Base-by-base conservation (phyloP, 371 early-diverging fungal species). In the Mucor sp. region DNA sequence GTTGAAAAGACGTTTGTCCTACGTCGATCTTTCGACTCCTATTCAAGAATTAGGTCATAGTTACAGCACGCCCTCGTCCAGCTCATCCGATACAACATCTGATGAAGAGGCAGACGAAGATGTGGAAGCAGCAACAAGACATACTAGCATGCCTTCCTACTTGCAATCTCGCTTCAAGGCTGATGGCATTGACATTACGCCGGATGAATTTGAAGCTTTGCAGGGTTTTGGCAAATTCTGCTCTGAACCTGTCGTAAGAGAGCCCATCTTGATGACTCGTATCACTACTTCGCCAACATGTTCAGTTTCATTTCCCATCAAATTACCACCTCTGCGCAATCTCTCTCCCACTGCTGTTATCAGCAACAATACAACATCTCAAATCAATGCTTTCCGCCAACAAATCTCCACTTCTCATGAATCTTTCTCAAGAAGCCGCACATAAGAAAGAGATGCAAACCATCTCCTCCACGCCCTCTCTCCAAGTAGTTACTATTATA, bases 161-260 rank as follows among this genome's bases (percentile, higher is more conserved):
- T 15, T 30, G 9, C 21, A 21, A 50, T 44, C 37, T 19, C 58
- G 59, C 14, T 60, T 60, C 11, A 67, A 57, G 5, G 25, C 43
- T 7, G 48, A 56, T 28, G 72, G 72, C 19, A 33, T 73, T 44
- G 70, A 73, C 19, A 70, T 74, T 4, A 74, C 75, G 7, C 63
- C 50, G n/a, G 84, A 81, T 63, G 84, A 84, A 60, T 65, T 72
- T 55, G 84, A 84, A 61, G 84, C 76, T 11, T 58, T 84, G 9
- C 70, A 84, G 59, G 82, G 79, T 1, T 78, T 84, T 48, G 67
- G 77, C 23, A 67, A 68, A 44, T 74, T 84, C 50, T 68, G 68
- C 25, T 41, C 55, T 19, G 62, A 68, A 30, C 37, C 89, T 86
- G 60, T 86, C 85, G n/a, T 85, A 89, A 44, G 94, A 89, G 50